Evolutionary conservation across 768 basidiomycete species (phyloP), one percentile per base, ranked within the genome.

Genomic region (Glaciozyma martinii): DNA sequence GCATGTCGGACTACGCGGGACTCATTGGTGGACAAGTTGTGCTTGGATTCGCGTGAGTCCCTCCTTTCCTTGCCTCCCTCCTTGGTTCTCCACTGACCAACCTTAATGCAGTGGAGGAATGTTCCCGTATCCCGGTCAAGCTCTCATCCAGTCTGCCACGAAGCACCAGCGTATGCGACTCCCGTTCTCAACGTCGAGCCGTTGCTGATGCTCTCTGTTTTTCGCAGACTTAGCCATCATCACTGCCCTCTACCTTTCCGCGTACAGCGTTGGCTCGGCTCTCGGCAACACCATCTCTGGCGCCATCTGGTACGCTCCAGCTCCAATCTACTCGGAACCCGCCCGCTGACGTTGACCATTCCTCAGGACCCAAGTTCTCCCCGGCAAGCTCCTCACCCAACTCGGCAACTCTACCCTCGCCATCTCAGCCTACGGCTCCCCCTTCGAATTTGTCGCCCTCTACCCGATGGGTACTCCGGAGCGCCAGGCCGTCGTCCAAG

Each of bases 81-180:
- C n/a, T n/a, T n/a, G n/a, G n/a, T n/a, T n/a, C n/a, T n/a, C n/a
- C n/a, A n/a, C n/a, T n/a, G n/a, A n/a, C n/a, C n/a, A n/a, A n/a
- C n/a, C n/a, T n/a, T n/a, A n/a, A n/a, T n/a, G n/a, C n/a, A n/a
- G n/a, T 13, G 60, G 59, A 13, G 65, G 72, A 0, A 55, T 74
- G 27, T 73, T 75, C 67, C 65, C 75, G 4, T 76, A 76, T 68
- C 72, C 74, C 12, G 71, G 74, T 5, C 71, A 74, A 52, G 71
- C 68, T 2, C 54, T 61, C 9, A 66, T 75, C 8, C 75, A 76
- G 60, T 44, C 74, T 18, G 49, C 60, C 10, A 65, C 66, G 1
- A 44, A 54, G 43, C 75, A 75, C 59, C 71, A 74, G 59, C 25
- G 49, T 50, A 25, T n/a, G n/a, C n/a, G n/a, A n/a, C n/a, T n/a